Evolutionary conservation across 805 yeast species (phyloP).

Genomic region (Saturnispora bothae): DNA sequence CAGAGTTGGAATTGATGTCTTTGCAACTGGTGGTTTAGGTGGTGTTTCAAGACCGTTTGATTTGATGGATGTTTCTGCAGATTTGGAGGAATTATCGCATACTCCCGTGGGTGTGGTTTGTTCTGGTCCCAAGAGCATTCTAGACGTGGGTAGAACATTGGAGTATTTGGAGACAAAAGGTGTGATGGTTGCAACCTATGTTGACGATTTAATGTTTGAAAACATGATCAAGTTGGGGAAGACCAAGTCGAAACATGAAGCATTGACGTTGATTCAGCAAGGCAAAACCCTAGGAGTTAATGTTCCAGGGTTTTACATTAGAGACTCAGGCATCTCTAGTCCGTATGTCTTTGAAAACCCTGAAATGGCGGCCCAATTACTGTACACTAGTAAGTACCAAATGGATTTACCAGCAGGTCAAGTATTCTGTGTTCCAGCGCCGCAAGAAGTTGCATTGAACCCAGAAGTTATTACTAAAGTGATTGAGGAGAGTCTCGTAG

Average conservation of each 20-base stretch:
- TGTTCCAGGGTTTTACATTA: conserved; percentile 75
- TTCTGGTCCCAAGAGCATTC: conserved; percentile 80
- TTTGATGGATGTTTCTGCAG: conserved; percentile 73
- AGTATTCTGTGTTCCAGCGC: conserved; percentile 78
- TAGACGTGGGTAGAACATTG: conserved; percentile 71
- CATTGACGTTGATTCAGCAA: not conserved
- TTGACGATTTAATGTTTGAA: conserved; percentile 17
- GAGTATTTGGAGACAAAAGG: conserved; percentile 89
- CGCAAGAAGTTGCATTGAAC: conserved; percentile 48
- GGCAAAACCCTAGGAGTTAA: conserved; percentile 10
- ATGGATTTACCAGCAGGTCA: conserved; percentile 57
- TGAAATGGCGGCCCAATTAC: conserved; percentile 50
- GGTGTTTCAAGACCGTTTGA: conserved; percentile 83
- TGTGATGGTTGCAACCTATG: conserved; percentile 62
- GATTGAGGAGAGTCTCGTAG: conserved; percentile 46
- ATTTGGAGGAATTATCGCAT: conserved; percentile 69
- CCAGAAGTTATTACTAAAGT: conserved; percentile 40
- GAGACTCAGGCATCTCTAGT: conserved; percentile 63
- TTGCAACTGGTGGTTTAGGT: conserved; percentile 91
- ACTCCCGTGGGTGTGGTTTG: conserved; percentile 88
- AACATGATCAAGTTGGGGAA: conserved; percentile 1
- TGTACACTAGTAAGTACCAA: conserved; percentile 34
- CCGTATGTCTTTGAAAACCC: conserved; percentile 53
- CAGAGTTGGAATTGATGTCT: conserved; percentile 67
- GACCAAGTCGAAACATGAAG: not conserved